Evolutionary conservation across 1,139 yeast genomes (phyloP), one percentile per base, ranked within the genome.

Genomic region (Candida anutae): DNA sequence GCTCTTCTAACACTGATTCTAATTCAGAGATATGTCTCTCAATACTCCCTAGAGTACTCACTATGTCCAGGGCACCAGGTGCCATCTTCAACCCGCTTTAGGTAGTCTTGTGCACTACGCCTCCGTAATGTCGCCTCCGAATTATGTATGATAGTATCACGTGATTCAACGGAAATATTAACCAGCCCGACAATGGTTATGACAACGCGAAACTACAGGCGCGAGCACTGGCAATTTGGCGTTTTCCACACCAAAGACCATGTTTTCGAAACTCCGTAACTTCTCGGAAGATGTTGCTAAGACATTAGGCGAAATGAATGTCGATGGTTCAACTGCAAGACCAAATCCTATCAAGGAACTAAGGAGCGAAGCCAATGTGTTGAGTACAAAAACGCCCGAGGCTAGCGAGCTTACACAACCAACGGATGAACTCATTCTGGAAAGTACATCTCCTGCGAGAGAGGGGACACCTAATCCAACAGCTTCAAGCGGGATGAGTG

Each of bases 201-300:
- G n/a, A n/a, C n/a, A n/a, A n/a, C n/a, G n/a, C n/a, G n/a, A n/a
- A n/a, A n/a, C n/a, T n/a, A n/a, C n/a, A n/a, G n/a, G n/a, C n/a
- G n/a, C n/a, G n/a, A n/a, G n/a, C n/a, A n/a, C n/a, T n/a, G n/a
- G n/a, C n/a, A n/a, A n/a, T n/a, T n/a, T n/a, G n/a, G n/a, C n/a
- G n/a, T n/a, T n/a, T n/a, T n/a, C n/a, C n/a, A n/a, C 12, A 21
- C 9, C 15, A 13, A 6, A 5, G 12, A 22, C 15, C 14, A 78
- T 78, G 87, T 69, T 78, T 46, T 71, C 76, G 34, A 70, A 39
- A 60, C 79, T 28, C 34, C 82, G 81, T 58, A 77, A 76, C 42
- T 58, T 84, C 27, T 66, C 84, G 3, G 72, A 63, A 35, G 72
- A 65, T 37, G 66, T 65, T 43, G 69, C 71, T 24, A 64, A 62